Evolutionary conservation across 73 alveolate genomes (phyloP).

Genomic region (Durusdinium trenchii): DNA sequence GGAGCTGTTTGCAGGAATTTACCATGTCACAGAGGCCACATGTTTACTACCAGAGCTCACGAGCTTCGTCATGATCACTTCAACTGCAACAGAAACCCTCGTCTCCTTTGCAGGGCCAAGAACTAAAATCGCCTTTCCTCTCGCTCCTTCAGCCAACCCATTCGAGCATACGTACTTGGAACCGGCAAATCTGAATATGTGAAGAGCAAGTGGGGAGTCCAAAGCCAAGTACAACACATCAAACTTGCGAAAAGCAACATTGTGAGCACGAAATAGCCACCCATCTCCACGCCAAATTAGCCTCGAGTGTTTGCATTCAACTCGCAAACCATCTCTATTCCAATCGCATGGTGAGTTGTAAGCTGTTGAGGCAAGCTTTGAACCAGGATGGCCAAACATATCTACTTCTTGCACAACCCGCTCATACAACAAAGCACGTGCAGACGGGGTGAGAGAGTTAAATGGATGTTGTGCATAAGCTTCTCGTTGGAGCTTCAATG

Average conservation of each 20-base stretch:
- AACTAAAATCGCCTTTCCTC: background rate
- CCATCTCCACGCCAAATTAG: background rate
- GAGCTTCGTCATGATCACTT: background rate
- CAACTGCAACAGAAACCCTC: background rate
- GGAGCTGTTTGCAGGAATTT: background rate
- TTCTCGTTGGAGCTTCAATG: background rate
- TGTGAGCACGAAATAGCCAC: background rate
- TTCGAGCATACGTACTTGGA: background rate
- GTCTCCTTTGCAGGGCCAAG: background rate
- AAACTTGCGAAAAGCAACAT: background rate
- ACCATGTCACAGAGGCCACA: background rate
- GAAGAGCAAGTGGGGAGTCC: background rate
- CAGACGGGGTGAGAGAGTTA: background rate
- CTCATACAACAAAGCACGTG: background rate
- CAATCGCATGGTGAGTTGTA: background rate
- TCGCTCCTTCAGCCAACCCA: background rate
- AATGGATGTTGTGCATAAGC: background rate
- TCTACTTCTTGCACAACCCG: background rate
- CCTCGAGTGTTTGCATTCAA: background rate
- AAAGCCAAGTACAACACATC: background rate
- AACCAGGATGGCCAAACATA: background rate
- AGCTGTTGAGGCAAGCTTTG: background rate
- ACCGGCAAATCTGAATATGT: background rate
- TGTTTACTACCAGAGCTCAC: background rate
- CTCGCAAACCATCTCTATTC: background rate